Evolutionary conservation across 2,329 filamentous ascomycete species (phyloP).

Genomic region (Phoma sp.): DNA sequence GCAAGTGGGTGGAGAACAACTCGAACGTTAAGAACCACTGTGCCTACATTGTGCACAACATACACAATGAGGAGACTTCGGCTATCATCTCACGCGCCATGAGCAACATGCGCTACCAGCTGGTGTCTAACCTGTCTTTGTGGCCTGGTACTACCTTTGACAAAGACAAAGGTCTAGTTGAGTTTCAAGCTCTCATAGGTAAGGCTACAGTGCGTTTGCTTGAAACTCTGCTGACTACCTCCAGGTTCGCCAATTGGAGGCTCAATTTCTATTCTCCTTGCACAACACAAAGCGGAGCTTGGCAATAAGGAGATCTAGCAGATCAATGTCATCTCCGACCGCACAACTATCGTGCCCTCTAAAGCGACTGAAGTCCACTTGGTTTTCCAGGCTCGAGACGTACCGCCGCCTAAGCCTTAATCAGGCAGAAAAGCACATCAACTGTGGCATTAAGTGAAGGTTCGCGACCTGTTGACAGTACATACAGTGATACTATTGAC

Average conservation of each 20-base stretch:
- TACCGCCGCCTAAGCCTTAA: conserved; percentile 4
- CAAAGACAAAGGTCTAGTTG: conserved; percentile 17
- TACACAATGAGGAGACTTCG: conserved; percentile 26
- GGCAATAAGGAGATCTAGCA: conserved; percentile 26
- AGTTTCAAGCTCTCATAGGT: conserved; percentile 31
- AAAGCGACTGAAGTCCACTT: conserved; percentile 13
- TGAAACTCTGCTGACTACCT: not conserved
- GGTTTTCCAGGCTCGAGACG: conserved; percentile 25
- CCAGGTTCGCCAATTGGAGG: conserved; percentile 30
- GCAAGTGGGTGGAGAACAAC: conserved; percentile 27
- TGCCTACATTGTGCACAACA: conserved; percentile 21
- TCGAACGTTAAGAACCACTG: conserved; percentile 25
- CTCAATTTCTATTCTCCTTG: conserved; percentile 23
- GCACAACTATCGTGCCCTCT: not conserved
- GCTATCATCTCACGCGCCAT: conserved; percentile 25
- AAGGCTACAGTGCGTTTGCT: no score
- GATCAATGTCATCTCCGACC: conserved; percentile 21
- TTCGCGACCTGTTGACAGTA: no score
- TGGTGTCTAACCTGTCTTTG: not conserved
- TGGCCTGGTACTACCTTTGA: conserved; percentile 32
- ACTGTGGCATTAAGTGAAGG: no score
- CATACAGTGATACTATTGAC: no score
- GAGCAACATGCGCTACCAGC: conserved; percentile 11
- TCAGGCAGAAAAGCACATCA: no score
- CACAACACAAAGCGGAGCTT: conserved; percentile 25